Base-by-base conservation (phyloP, 305 asterid genomes). In the Andrographis paniculata region DNA sequence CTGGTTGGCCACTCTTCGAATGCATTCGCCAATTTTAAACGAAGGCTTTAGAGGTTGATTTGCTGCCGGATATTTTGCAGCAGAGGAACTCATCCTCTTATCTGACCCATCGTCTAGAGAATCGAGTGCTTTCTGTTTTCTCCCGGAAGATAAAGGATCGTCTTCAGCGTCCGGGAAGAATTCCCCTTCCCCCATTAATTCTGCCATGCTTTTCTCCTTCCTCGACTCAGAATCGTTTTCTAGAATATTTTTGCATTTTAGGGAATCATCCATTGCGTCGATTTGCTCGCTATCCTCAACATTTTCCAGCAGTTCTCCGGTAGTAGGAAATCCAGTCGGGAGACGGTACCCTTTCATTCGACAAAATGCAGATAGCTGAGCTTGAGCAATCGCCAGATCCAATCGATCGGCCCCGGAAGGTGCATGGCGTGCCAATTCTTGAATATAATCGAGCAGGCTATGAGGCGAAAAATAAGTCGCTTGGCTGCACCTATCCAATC, bases 21-120 rank as follows among this genome's bases (percentile, higher is more conserved):
- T 91, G 61, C 99, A 84, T 53, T 86, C 99, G 9, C 99, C 99
- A 15, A 91, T 78, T 64, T 80, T 84, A 42, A 91, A 91, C 36
- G 94, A 84, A 37, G 94, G 87, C 58, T 73, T 86, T 22, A 85
- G 87, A 55, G 72, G 58, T 45, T 80, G 67, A 50, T 63, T 55
- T 12, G 48, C 40, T 9, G 69, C 33, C 45, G 61, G 41, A 21
- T 91, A 66, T 72, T 76, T 83, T 14, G 83, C 83, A 53, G 78
- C 67, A 58, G 72, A 50, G 38, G 69, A 52, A 47, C 58, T 77
- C 40, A 44, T 63, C 63, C 74, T 65, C 50, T 60, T 69, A 40
- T 76, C 93, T 17, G 73, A 67, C 20, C 65, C 76, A 55, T 76
- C 94, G 15, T 33, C 62, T 45, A 64, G 56, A 48, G 83, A 61